phyloP scores from a whole-genome alignment of 169 alveolate species.

The Plasmodium cynomolgi region DNA sequence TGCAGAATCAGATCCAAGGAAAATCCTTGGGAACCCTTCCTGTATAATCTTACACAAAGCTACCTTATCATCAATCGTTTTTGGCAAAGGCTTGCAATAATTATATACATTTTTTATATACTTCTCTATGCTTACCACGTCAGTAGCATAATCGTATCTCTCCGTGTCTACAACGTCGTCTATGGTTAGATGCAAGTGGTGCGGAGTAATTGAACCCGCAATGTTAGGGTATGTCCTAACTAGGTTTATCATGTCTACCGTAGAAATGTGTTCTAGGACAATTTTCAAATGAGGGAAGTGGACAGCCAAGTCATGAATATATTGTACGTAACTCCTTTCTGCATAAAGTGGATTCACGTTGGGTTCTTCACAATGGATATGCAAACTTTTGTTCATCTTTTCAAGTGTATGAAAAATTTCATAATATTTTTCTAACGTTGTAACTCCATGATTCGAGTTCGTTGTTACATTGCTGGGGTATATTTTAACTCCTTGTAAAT shows the following conservation, averaged over 20 bases:
- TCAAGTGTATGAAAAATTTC: slow-evolving; percentile 81
- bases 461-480: slow-evolving; percentile 86
- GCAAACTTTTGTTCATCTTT: slow-evolving; percentile 78
- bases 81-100: slow-evolving; percentile 86
- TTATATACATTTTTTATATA: slow-evolving; percentile 79
- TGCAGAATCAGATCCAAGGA: slow-evolving; percentile 88
- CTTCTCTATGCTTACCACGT: slow-evolving; percentile 56
- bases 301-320: slow-evolving; percentile 77
- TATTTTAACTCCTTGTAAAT: slow-evolving; percentile 86
- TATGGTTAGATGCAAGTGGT: slow-evolving; percentile 66
- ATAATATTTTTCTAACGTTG: slow-evolving; percentile 79
- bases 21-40: slow-evolving; percentile 74
- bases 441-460: slow-evolving; percentile 80
- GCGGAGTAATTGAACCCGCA: slow-evolving; percentile 76
- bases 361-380: slow-evolving; percentile 84
- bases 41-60: slow-evolving; percentile 76
- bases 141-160: slow-evolving; percentile 75
- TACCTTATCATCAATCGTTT: slow-evolving; percentile 77
- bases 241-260: slow-evolving; percentile 67
- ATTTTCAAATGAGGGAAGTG: slow-evolving; percentile 81
- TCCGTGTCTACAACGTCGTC: slow-evolving; percentile 55
- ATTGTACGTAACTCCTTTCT: slow-evolving; percentile 77
- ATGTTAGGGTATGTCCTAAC: slow-evolving; percentile 77
- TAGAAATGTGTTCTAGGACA: slow-evolving; percentile 84
- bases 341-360: slow-evolving; percentile 80